Evolutionary conservation across 2,329 filamentous ascomycete genomes (phyloP), one percentile per base, ranked within the genome.

Genomic region (Beauveria australis): DNA sequence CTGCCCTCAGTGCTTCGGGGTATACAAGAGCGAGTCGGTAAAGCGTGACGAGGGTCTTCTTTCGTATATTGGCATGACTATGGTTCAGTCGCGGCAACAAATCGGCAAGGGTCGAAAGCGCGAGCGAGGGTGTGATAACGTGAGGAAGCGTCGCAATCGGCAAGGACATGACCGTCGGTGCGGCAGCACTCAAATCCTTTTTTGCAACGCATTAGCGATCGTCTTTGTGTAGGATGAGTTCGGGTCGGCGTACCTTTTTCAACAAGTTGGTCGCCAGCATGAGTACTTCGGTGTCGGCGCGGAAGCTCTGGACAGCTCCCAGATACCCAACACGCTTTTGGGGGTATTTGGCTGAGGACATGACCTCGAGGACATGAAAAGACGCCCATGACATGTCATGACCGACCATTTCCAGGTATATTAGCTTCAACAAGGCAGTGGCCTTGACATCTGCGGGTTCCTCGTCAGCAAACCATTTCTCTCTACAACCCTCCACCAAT

Each of bases 361-460:
- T 99, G 76, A 99, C 94, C 77, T 99, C 94, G 53, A 99, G 87
- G 57, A 97, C 93, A 73, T 99, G 91, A 76, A 99, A 99, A 14
- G 92, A 92, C 4, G 94, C 94, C 94, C 94, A 99, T 3, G 93
- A 97, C 94, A 99, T 99, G 75, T 97, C 94, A 73, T 97, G 90
- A 16, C 94, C 94, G 67, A 97, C 92, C 94, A 99, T 99, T 74
- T 99, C 94, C 66, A 99, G 85, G 73, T 99, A 99, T 58, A 97
- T 88, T 68, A 99, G 83, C 79, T 99, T 99, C 70, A 99, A 80
- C 59, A 99, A 82, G 51, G 94, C 94, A 40, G 92, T 97, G 22
- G 94, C 92, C 80, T 99, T 99, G 75, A 96, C 83, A 77, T 97
- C 92, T 91, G 62, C 57, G 53, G 9, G n/a, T 8, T 19, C 8